Evolutionary conservation across 306 rosid genomes (phyloP).

Genomic region (Corylus americana): DNA sequence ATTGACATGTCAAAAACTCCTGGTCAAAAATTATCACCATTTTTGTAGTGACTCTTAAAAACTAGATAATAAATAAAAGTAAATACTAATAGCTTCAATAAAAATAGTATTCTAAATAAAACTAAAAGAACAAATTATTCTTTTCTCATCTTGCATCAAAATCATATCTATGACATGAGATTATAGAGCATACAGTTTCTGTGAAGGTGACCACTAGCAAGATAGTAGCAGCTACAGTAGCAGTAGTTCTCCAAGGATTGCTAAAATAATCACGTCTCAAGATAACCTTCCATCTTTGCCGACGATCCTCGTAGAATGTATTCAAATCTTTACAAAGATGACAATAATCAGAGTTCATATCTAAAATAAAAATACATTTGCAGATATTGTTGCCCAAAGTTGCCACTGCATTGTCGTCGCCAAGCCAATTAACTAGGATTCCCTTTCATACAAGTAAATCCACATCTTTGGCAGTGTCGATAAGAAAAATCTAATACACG

Average conservation of each 20-base stretch:
- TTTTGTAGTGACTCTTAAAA: too few species aligned
- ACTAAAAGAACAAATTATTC: too few species aligned
- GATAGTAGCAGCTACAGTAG: conserved; percentile 19
- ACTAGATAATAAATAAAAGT: too few species aligned
- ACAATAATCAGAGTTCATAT: background rate
- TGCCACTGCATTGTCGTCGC: conserved; percentile 14
- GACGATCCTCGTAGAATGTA: conserved; percentile 12
- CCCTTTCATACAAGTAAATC: conserved; percentile 27
- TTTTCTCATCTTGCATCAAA: too few species aligned
- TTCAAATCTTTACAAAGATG: conserved; percentile 8
- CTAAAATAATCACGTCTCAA: conserved; percentile 28
- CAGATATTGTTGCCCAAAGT: conserved; percentile 23
- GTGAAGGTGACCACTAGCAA: conserved; percentile 26
- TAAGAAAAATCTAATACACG: background rate
- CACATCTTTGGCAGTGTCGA: conserved; percentile 2
- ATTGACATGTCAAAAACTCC: too few species aligned
- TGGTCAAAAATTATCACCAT: too few species aligned
- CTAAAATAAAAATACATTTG: background rate
- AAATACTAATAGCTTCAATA: too few species aligned
- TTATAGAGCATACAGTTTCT: conserved; percentile 20
- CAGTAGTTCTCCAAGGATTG: conserved; percentile 30
- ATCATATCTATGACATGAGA: too few species aligned
- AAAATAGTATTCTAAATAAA: too few species aligned
- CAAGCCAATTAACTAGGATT: conserved; percentile 26
- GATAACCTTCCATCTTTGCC: conserved; percentile 22